These are phyloP conservation scores for Drechslerella coelobrocha DNA, from an alignment of 2,329 filamentous ascomycete species.

Conservation along the genomic window DNA sequence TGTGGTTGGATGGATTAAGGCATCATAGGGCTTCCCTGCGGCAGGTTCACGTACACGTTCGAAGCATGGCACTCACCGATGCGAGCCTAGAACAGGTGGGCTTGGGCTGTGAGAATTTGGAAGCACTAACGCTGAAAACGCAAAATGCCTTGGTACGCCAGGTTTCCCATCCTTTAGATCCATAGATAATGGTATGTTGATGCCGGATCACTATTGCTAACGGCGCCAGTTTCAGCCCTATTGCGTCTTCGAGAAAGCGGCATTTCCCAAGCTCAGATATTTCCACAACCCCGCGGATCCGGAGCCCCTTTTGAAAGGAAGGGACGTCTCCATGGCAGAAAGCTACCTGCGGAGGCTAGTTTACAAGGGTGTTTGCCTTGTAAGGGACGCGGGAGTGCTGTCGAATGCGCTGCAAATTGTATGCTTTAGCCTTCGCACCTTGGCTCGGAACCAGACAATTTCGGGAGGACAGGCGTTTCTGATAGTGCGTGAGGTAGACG, in stretches of 20 bases:
- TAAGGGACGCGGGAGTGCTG: neutral
- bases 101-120: constrained; percentile 20
- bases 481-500: constrained; percentile 7
- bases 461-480: constrained; percentile 17
- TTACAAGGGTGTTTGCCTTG: constrained; percentile 9
- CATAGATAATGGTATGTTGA: neutral
- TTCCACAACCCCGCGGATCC: constrained; percentile 26
- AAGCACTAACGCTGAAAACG: constrained; percentile 17
- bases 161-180: neutral
- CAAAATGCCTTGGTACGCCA: constrained; percentile 15
- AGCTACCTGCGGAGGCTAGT: neutral
- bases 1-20: constrained; percentile 18
- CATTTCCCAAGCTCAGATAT: constrained; percentile 28
- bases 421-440: constrained; percentile 14
- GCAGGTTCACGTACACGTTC: constrained; percentile 18
- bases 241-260: constrained; percentile 21
- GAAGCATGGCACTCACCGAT: constrained; percentile 1
- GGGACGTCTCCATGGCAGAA: neutral
- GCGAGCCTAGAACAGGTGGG: constrained; percentile 12
- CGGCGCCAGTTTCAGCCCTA: constrained; percentile 17
- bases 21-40: constrained; percentile 28
- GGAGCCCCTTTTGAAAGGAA: neutral
- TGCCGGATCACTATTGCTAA: neutral
- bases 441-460: neutral
- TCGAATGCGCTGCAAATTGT: constrained; percentile 19